phyloP scores from a whole-genome alignment of 306 rosid species.

The Trichosanthes cucumerina region DNA sequence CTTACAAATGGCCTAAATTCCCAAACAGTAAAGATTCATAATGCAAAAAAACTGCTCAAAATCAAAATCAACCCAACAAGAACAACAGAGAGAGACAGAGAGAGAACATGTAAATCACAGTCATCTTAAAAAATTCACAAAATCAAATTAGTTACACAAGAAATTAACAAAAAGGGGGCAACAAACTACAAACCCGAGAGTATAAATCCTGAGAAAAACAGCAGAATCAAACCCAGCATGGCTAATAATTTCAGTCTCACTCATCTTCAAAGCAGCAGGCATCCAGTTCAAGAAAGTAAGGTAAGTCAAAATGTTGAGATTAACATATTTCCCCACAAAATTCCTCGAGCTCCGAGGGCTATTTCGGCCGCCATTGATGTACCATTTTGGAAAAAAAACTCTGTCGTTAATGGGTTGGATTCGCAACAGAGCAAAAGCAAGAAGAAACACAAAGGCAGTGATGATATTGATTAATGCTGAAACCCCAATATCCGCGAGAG shows the following conservation, averaged over 20 bases:
- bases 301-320: conserved; percentile 68
- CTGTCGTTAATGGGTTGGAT: conserved; percentile 91
- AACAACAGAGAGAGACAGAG: background rate
- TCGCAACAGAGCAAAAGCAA: conserved; percentile 82
- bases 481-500: conserved; percentile 77
- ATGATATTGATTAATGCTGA: conserved; percentile 73
- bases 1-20: background rate
- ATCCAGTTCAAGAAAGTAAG: conserved; percentile 84
- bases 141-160: conserved; percentile 8
- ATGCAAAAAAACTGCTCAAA: background rate
- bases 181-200: conserved; percentile 52
- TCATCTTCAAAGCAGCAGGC: conserved; percentile 86
- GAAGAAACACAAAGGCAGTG: conserved; percentile 59
- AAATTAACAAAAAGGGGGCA: background rate
- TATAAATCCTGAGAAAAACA: conserved; percentile 82
- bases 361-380: conserved; percentile 50
- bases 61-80: background rate
- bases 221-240: conserved; percentile 99
- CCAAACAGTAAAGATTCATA: background rate
- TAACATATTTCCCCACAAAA: conserved; percentile 72
- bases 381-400: conserved; percentile 89
- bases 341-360: conserved; percentile 60
- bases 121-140: background rate
- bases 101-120: background rate
- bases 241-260: conserved; percentile 60